Base-by-base conservation (phyloP, 257 asterid species). In the Cinchona pubescens region DNA sequence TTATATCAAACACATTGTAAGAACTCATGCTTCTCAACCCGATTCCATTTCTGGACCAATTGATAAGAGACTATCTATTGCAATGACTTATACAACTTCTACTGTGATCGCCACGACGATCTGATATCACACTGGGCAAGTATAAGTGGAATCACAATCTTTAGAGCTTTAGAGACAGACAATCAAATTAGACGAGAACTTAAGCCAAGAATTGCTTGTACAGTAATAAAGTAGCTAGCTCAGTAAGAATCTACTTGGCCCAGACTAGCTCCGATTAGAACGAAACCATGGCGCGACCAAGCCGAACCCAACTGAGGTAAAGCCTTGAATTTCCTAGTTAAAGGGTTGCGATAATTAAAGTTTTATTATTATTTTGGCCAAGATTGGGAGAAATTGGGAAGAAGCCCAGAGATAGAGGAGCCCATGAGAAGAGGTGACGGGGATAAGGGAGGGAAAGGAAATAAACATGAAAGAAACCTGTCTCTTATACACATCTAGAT, bases 241-340 rank as follows among this genome's bases (percentile, higher is more conserved):
- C 99, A 15, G 97, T 94, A 76, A 94, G 91, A 23, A 94, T 92
- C 7, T 30, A 94, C 96, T 21, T 82, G 83, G 69, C 78, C 81
- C 0, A 82, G 83, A 18, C 94, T 85, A 25, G 96, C 88, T 34
- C 99, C 99, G 7, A 92, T 90, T 23, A 94, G 43, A 59, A 94
- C 99, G 3, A 97, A 90, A 73, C 97, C 99, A 53, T 94, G 97
- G 80, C 96, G 94, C 21, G 96, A 94, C 98, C 98, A 94, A 49
- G 98, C 98, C 0, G 97, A 92, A 74, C 98, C 98, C 72, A 94
- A 90, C 86, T 90, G 98, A 7, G 98, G 98, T 7, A 94, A 89
- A 73, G 86, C 88, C 72, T 75, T 89, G 67, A 79, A 94, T 29
- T 79, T 79, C 11, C 83, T 80, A 46, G 96, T 88, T 70, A 94